phyloP scores from a whole-genome alignment of 257 asterid genomes.

The Fraxinus pennsylvanica region DNA sequence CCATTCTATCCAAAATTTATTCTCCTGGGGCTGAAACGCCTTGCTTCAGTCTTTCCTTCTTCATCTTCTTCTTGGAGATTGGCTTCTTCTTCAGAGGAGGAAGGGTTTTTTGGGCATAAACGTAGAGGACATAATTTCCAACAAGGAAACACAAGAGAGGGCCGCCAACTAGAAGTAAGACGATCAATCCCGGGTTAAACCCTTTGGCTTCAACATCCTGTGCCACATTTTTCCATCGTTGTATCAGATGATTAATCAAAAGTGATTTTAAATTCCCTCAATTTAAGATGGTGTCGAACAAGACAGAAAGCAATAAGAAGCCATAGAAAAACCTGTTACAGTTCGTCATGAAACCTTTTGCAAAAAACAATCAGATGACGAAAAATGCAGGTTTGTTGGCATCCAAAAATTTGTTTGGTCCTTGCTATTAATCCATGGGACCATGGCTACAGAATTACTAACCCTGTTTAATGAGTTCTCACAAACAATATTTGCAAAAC shows the following conservation, averaged over 20 bases:
- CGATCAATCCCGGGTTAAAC: conserved; percentile 82
- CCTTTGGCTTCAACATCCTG: conserved; percentile 54
- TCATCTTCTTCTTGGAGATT: conserved; percentile 86
- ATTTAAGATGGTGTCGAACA: not conserved
- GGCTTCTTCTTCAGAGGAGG: conserved; percentile 92
- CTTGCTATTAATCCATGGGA: not conserved
- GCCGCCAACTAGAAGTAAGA: conserved; percentile 73
- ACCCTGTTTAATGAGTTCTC: not conserved
- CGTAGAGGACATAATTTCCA: conserved; percentile 70
- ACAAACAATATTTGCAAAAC: not conserved
- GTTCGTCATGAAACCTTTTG: not conserved
- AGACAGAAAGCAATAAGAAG: not conserved
- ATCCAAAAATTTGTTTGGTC: not conserved
- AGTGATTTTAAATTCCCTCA: not conserved
- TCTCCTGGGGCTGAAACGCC: conserved; percentile 94
- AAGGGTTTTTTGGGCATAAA: conserved; percentile 73
- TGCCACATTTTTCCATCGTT: conserved; percentile 34
- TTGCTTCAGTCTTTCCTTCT: conserved; percentile 88
- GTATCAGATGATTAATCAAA: not conserved
- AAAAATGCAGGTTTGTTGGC: not conserved
- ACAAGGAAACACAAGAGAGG: conserved; percentile 58
- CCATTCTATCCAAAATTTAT: conserved; percentile 32
- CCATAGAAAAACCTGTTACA: not conserved
- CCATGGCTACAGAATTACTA: not conserved
- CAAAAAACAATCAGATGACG: not conserved